Evolutionary conservation across 2,329 filamentous ascomycete genomes (phyloP), one percentile per base, ranked within the genome.

Genomic region (Dothideomycetidae sp.): DNA sequence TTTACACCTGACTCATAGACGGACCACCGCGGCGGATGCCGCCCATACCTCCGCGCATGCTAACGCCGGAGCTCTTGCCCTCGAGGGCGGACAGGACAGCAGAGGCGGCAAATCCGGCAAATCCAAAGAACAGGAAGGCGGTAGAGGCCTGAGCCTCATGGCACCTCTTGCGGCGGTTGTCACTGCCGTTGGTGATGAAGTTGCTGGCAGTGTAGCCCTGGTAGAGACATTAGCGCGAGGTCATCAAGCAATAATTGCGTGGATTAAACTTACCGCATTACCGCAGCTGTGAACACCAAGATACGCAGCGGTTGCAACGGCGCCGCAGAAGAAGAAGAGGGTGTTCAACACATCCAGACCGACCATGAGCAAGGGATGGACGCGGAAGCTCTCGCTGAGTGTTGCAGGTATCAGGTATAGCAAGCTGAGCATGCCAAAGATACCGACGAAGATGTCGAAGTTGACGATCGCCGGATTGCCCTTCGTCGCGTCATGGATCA

Each of bases 61-160:
- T 62, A 42, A 53, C 53, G 39, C 48, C 53, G 48, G 68, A 65
- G 26, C 68, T 64, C 48, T 68, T 64, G 41, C 68, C 66, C 42
- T 62, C 59, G 49, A 74, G 55, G 39, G 68, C 60, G 44, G 81
- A 66, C 51, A 72, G 62, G 31, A 75, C 54, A 29, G 68, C 67
- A 3, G 63, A 59, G 12, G 53, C 73, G 17, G 64, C 60, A 51
- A 78, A 80, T 16, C 69, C 64, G 28, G 62, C 67, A 55, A 78
- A 82, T 33, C 82, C 69, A 61, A 86, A 85, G 78, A 78, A 88
- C 60, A 83, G 68, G 62, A 88, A 88, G 26, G 73, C 78, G 21
- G 71, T 73, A 44, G 71, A 70, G 26, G 81, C 81, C 62, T 86
- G 81, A 11, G 82, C 71, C 60, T 83, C 74, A 44, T 72, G 75